Percentiles rank a stretch among this genome's conserved stretches.
Evolutionary conservation across 1,284 basidiomycete genomes (phyloP).

Genomic region (Leccinum fallax): DNA sequence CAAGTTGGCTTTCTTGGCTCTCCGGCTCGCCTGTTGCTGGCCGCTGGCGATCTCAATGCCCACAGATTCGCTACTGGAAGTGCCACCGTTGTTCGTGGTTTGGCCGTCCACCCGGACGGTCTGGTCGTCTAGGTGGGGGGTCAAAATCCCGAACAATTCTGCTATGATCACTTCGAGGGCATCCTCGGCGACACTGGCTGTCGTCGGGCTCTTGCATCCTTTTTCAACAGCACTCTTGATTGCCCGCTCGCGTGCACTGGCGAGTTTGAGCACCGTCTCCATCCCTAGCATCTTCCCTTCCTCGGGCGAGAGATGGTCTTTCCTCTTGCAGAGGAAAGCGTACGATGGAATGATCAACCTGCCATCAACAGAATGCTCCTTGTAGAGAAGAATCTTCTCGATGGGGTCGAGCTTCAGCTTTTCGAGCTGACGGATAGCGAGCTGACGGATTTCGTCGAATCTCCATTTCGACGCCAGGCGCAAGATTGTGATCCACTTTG

Average conservation of each 20-base stretch:
- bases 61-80: not conserved
- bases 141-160: constrained; percentile 35
- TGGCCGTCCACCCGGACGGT: constrained; percentile 9
- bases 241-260: constrained; percentile 56
- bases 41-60: not conserved
- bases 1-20: not conserved
- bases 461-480: constrained; percentile 59
- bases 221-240: constrained; percentile 42
- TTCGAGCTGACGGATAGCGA: constrained; percentile 65
- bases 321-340: constrained; percentile 54
- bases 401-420: constrained; percentile 59
- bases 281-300: constrained; percentile 62
- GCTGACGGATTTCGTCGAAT: constrained; percentile 59
- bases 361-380: constrained; percentile 52
- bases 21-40: not conserved
- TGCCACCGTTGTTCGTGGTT: not conserved
- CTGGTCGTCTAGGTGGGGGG: constrained; percentile 2
- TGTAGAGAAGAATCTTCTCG: constrained; percentile 56
- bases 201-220: constrained; percentile 37
- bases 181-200: not conserved
- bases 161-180: constrained; percentile 25
- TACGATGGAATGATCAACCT: constrained; percentile 59
- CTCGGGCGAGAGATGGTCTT: constrained; percentile 52
- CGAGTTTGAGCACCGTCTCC: constrained; percentile 60
- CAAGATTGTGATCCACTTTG: constrained; percentile 62